Evolutionary conservation across 371 early-diverging fungal genomes (phyloP).

Genomic region (Mortierella sp.): DNA sequence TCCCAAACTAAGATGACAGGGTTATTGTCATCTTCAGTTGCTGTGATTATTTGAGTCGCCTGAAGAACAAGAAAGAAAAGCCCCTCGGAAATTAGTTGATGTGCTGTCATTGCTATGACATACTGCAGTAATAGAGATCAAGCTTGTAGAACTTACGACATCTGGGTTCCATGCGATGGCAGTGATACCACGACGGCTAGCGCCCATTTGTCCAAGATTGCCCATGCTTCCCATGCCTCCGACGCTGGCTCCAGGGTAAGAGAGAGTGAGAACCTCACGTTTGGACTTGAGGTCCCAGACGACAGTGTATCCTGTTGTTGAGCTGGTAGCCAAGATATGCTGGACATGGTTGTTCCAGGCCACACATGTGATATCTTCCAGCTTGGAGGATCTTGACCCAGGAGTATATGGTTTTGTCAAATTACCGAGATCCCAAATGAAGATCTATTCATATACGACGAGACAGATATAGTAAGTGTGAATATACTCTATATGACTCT

Average conservation of each 20-base stretch:
- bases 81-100: not conserved
- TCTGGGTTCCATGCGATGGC: slow-evolving; percentile 96
- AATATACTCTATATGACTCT: too few species aligned
- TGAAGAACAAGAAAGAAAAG: slow-evolving; percentile 27
- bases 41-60: slow-evolving; percentile 95
- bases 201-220: slow-evolving; percentile 60
- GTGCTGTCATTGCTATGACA: not conserved
- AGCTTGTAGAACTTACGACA: slow-evolving; percentile 64
- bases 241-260: slow-evolving; percentile 72
- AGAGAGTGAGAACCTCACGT: slow-evolving; percentile 87
- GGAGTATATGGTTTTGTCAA: slow-evolving; percentile 90
- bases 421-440: slow-evolving; percentile 94
- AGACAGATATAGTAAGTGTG: not conserved
- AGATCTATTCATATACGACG: slow-evolving; percentile 70
- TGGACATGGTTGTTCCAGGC: slow-evolving; percentile 95
- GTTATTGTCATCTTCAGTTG: slow-evolving; percentile 90
- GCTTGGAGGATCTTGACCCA: slow-evolving; percentile 82
- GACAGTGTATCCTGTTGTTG: slow-evolving; percentile 92
- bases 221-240: slow-evolving; percentile 60
- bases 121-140: not conserved
- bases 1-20: slow-evolving; percentile 95
- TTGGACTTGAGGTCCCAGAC: slow-evolving; percentile 95
- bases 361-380: slow-evolving; percentile 91
- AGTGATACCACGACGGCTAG: slow-evolving; percentile 79
- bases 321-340: slow-evolving; percentile 94